Conservation (phyloP, 2,329 filamentous ascomycete species). For the Decorospora gaudefroyi region DNA sequence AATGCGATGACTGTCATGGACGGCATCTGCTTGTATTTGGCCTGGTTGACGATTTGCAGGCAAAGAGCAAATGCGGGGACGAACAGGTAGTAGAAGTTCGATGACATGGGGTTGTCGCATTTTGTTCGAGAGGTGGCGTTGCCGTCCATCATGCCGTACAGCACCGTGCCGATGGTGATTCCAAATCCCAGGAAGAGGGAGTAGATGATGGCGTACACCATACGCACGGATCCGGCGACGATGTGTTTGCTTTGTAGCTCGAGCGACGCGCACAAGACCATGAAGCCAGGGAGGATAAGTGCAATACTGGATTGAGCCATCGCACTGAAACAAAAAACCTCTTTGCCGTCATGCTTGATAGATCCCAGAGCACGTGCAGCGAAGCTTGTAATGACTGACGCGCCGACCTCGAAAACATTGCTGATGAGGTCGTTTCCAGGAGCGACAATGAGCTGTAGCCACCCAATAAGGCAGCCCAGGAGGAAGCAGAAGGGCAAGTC, state of each 20-base stretch:
- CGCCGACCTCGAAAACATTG: constrained; percentile 57
- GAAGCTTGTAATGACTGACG: constrained; percentile 57
- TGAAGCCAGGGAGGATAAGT: constrained; percentile 57
- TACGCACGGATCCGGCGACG: constrained; percentile 57
- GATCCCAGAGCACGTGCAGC: constrained; percentile 56
- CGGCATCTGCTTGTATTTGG: constrained; percentile 76
- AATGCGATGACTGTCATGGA: constrained; percentile 76
- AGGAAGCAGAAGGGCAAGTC: constrained; percentile 78
- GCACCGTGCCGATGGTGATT: constrained; percentile 56
- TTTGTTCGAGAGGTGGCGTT: constrained; percentile 53
- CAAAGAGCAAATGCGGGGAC: constrained; percentile 74
- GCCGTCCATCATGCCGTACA: constrained; percentile 55
- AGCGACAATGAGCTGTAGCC: constrained; percentile 74
- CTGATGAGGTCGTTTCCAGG: constrained; percentile 72
- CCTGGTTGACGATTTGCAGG: constrained; percentile 77
- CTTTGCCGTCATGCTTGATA: constrained; percentile 47
- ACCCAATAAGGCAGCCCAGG: constrained; percentile 73
- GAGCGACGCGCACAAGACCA: constrained; percentile 55
- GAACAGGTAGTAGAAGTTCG: constrained; percentile 68
- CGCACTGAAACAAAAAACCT: constrained; percentile 57
- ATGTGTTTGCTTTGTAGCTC: constrained; percentile 56
- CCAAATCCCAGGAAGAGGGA: constrained; percentile 58
- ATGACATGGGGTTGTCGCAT: constrained; percentile 54
- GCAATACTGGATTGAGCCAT: constrained; percentile 57
- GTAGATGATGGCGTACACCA: constrained; percentile 60